These are phyloP conservation scores for Leccinum fallax DNA, from an alignment of 1,284 basidiomycete species.

Conservation along the genomic window DNA sequence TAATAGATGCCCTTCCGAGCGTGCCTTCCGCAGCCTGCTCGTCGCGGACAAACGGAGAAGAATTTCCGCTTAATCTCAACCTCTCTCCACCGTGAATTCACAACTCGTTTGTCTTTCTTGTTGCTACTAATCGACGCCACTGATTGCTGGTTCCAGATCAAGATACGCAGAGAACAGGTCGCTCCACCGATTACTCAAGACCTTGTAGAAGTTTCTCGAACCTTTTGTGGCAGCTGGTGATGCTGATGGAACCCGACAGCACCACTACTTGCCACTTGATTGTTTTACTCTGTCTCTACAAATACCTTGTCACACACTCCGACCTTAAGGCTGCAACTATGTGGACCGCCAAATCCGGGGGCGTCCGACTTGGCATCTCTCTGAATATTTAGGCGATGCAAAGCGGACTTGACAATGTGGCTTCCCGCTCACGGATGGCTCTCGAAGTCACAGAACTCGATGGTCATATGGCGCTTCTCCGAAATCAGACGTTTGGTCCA, in stretches of 20 bases:
- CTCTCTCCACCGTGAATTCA: constrained; percentile 54
- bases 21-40: not conserved
- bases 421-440: constrained; percentile 76
- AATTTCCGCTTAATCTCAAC: not conserved
- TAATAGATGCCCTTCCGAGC: not conserved
- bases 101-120: not conserved
- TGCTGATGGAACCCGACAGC: constrained; percentile 40
- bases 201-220: constrained; percentile 91
- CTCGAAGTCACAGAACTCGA: constrained; percentile 91
- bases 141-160: constrained; percentile 17
- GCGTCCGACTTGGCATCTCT: constrained; percentile 98
- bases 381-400: constrained; percentile 96
- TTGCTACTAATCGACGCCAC: constrained; percentile 4
- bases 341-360: constrained; percentile 93
- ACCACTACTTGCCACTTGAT: not conserved
- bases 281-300: constrained; percentile 66
- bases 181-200: constrained; percentile 84
- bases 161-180: constrained; percentile 95
- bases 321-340: constrained; percentile 99
- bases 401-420: constrained; percentile 83
- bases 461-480: constrained; percentile 54
- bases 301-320: constrained; percentile 80
- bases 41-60: not conserved
- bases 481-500: constrained; percentile 88
- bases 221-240: constrained; percentile 80